A percentile compares a stretch with the other conserved stretches of the same genome.
phyloP scores from a whole-genome alignment of 2,329 filamentous ascomycete genomes.

The Hypomyces rosellus region DNA sequence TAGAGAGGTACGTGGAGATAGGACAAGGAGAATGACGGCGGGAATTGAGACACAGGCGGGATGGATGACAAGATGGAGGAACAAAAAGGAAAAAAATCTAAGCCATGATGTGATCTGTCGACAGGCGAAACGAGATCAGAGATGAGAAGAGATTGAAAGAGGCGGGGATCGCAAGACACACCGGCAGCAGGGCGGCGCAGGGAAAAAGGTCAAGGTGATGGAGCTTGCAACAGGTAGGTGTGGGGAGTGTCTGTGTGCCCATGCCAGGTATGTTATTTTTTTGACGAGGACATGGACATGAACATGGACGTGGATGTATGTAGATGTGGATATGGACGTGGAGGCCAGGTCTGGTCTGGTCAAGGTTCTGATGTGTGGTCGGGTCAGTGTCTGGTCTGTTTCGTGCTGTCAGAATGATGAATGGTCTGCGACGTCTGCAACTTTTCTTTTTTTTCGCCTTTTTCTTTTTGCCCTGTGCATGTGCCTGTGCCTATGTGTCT shows the following conservation, averaged over 20 bases:
- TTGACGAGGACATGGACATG: too few relatives aligned
- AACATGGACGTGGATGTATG: too few relatives aligned
- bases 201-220: background rate
- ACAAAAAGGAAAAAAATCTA: constrained; percentile 1
- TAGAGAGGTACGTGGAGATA: constrained; percentile 2
- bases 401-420: too few relatives aligned
- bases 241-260: too few relatives aligned
- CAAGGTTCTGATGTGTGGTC: too few relatives aligned
- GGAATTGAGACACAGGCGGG: constrained; percentile 4
- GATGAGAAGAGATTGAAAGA: background rate
- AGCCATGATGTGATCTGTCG: background rate
- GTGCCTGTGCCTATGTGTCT: too few relatives aligned
- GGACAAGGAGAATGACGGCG: background rate
- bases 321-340: background rate
- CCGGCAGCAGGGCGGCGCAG: constrained; percentile 1
- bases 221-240: too few relatives aligned
- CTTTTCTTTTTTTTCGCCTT: too few relatives aligned
- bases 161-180: background rate
- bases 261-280: too few relatives aligned
- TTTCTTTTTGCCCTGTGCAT: too few relatives aligned
- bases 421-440: too few relatives aligned
- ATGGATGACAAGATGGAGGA: constrained; percentile 1
- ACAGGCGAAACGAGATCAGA: background rate
- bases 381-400: too few relatives aligned
- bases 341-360: background rate